phyloP scores from a whole-genome alignment of 257 asterid species.

The Rehmannia glutinosa region DNA sequence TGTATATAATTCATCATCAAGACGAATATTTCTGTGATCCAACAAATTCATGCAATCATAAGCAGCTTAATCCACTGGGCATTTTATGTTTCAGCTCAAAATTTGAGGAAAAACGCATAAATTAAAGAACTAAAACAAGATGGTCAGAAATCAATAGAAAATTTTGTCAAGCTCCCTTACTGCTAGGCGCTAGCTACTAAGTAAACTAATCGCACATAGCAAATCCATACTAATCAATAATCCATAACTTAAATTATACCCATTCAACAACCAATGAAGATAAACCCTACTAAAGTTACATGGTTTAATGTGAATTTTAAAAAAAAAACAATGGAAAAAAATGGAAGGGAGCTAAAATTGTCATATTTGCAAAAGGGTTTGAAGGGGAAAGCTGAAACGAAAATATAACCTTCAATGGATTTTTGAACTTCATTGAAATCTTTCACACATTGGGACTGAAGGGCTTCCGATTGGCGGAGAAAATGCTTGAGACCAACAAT shows the following conservation, averaged over 20 bases:
- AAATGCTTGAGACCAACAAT: slow-evolving; percentile 37
- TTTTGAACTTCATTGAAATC: slow-evolving; percentile 34
- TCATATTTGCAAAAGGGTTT: background rate
- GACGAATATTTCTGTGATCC: background rate
- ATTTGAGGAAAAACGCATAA: background rate
- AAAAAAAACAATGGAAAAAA: background rate
- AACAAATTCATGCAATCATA: background rate
- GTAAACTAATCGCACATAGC: background rate
- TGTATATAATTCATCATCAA: background rate
- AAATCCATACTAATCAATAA: background rate
- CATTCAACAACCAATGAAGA: background rate
- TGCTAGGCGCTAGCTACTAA: background rate
- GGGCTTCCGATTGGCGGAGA: slow-evolving; percentile 39
- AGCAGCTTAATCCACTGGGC: background rate
- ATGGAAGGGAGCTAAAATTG: background rate
- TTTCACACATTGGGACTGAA: slow-evolving; percentile 45
- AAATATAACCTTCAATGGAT: slow-evolving; percentile 52
- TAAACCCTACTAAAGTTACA: background rate
- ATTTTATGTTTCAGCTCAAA: background rate
- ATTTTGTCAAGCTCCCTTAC: background rate
- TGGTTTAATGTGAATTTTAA: no score
- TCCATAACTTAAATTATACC: background rate
- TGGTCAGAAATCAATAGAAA: background rate
- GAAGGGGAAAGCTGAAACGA: background rate
- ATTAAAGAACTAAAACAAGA: background rate